Evolutionary conservation across 2,329 filamentous ascomycete species (phyloP).

Genomic region (Hysterium pulicare): DNA sequence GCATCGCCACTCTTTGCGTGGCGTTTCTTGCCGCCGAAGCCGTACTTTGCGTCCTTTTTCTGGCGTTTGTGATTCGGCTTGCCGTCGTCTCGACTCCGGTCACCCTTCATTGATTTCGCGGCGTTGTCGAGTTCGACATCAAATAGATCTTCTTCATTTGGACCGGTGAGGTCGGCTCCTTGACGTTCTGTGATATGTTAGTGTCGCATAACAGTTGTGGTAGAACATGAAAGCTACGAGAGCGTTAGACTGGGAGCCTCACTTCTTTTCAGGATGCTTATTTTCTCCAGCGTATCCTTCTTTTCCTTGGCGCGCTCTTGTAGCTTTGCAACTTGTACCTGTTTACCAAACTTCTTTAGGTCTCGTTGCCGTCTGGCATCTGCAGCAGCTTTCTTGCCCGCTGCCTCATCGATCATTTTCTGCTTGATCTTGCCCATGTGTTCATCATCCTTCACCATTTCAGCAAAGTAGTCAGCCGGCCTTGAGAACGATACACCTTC

Average conservation of each 20-base stretch:
- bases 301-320: conserved; percentile 93
- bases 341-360: conserved; percentile 98
- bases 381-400: conserved; percentile 83
- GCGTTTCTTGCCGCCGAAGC: conserved; percentile 94
- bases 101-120: conserved; percentile 44
- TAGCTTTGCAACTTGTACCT: conserved; percentile 92
- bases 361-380: conserved; percentile 91
- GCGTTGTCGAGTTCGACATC: conserved; percentile 69
- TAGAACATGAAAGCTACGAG: conserved; percentile 1
- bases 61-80: conserved; percentile 68
- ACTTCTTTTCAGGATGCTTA: conserved; percentile 94
- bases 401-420: conserved; percentile 88
- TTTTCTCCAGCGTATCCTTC: conserved; percentile 91
- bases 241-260: conserved; percentile 45
- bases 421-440: conserved; percentile 97
- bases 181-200: conserved; percentile 68
- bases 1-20: conserved; percentile 89
- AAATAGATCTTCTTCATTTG: conserved; percentile 81
- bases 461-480: conserved; percentile 93
- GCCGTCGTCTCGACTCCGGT: conserved; percentile 34
- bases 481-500: conserved; percentile 84
- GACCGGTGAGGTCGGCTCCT: conserved; percentile 62
- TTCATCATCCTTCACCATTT: conserved; percentile 98
- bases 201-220: conserved; percentile 2
- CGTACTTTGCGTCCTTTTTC: conserved; percentile 94